These are phyloP conservation scores for Niebla homalea DNA, from an alignment of 495 filamentous ascomycete genomes.

Conservation along the genomic window DNA sequence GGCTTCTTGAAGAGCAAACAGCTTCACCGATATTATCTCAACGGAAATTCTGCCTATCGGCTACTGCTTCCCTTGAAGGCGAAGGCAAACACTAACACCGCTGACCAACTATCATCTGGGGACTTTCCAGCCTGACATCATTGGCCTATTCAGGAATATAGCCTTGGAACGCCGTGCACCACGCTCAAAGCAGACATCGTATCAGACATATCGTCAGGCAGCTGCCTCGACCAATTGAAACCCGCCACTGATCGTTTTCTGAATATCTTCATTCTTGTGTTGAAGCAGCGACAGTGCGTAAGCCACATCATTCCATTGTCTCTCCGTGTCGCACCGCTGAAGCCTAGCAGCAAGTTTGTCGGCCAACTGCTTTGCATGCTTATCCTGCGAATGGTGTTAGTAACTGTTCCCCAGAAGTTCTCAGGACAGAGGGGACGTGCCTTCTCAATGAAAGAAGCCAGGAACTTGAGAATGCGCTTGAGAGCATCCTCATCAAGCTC, in stretches of 20 bases:
- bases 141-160: no score
- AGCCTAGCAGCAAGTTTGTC: constrained; percentile 86
- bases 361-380: constrained; percentile 91
- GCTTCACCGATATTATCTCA: constrained; percentile 90
- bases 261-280: constrained; percentile 97
- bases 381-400: constrained; percentile 49
- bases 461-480: constrained; percentile 75
- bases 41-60: constrained; percentile 88
- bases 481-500: constrained; percentile 74
- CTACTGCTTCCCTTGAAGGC: constrained; percentile 73
- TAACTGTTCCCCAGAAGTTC: not conserved
- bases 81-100: no score
- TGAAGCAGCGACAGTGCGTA: constrained; percentile 79
- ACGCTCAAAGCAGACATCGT: not conserved
- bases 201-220: constrained; percentile 31
- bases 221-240: constrained; percentile 68
- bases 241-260: constrained; percentile 66
- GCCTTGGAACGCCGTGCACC: not conserved
- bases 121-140: no score
- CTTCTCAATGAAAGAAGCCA: constrained; percentile 95
- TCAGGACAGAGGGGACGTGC: constrained; percentile 31
- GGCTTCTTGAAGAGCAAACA: constrained; percentile 90
- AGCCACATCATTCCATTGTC: constrained; percentile 94
- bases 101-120: no score
- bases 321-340: constrained; percentile 73